Percentiles rank a stretch among this genome's conserved stretches.
Conservation (phyloP, 2,329 filamentous ascomycete genomes). For the Shiraia sp. region DNA sequence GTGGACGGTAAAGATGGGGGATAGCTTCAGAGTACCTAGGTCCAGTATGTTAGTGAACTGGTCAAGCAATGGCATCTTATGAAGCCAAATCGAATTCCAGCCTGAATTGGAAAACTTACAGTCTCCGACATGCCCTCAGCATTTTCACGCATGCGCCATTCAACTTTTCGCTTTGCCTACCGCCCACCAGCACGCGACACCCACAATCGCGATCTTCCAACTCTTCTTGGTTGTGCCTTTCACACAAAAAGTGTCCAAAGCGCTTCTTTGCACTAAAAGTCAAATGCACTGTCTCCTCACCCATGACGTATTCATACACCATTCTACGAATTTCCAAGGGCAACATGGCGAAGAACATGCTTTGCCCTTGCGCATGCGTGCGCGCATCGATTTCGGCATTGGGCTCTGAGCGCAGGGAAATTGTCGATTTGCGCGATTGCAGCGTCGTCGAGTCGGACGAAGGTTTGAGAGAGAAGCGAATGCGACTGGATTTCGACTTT, state of each 20-base stretch:
- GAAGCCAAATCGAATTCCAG: neutral
- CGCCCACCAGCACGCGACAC: conserved; percentile 37
- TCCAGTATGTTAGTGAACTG: neutral
- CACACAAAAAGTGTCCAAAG: conserved; percentile 40
- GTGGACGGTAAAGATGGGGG: conserved; percentile 31
- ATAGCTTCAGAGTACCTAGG: conserved; percentile 38
- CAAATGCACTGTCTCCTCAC: conserved; percentile 35
- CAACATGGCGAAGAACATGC: conserved; percentile 34
- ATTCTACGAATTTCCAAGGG: conserved; percentile 36
- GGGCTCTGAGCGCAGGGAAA: conserved; percentile 21
- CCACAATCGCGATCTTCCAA: conserved; percentile 18
- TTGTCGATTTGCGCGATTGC: conserved; percentile 23
- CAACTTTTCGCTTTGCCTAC: conserved; percentile 19
- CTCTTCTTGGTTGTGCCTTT: conserved; percentile 8
- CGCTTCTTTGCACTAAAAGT: conserved; percentile 32
- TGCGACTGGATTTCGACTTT: conserved; percentile 18
- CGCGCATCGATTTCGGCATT: conserved; percentile 30
- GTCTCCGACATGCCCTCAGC: conserved; percentile 30
- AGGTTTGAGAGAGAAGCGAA: conserved; percentile 13
- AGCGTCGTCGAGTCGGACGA: conserved; percentile 2
- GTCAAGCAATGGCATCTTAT: no score
- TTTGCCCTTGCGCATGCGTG: conserved; percentile 33
- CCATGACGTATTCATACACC: conserved; percentile 39
- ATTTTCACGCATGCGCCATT: conserved; percentile 15
- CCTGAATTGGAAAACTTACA: conserved; percentile 23